These are phyloP conservation scores for Purpureocillium lavendulum DNA, from an alignment of 2,329 filamentous ascomycete genomes.

Conservation along the genomic window DNA sequence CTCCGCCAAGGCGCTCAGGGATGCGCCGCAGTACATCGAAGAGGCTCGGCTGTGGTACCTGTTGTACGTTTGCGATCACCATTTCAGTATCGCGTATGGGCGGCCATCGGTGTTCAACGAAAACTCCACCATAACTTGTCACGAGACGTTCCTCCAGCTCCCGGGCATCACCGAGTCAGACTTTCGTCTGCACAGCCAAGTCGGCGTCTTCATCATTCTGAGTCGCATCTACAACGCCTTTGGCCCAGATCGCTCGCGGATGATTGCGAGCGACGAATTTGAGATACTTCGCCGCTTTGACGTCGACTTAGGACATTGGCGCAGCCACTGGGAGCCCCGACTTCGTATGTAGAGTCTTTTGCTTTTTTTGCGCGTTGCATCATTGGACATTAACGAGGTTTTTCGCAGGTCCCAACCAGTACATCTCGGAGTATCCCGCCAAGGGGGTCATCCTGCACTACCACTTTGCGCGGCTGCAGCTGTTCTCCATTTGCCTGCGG, in stretches of 20 bases:
- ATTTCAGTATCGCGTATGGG: slow-evolving; percentile 54
- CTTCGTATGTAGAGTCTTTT: slow-evolving; percentile 17
- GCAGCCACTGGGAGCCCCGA: slow-evolving; percentile 24
- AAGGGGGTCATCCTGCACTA: slow-evolving; percentile 41
- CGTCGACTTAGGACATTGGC: slow-evolving; percentile 25
- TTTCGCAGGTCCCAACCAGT: slow-evolving; percentile 29
- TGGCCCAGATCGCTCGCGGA: slow-evolving; percentile 40
- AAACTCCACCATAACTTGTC: slow-evolving; percentile 45
- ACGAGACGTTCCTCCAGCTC: slow-evolving; percentile 43
- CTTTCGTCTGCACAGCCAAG: slow-evolving; percentile 48
- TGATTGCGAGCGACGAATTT: slow-evolving; percentile 23
- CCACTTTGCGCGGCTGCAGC: slow-evolving; percentile 39
- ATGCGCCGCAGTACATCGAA: slow-evolving; percentile 39
- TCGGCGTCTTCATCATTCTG: slow-evolving; percentile 51
- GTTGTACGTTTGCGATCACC: slow-evolving; percentile 57
- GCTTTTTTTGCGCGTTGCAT: too few relatives aligned
- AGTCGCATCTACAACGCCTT: slow-evolving; percentile 50
- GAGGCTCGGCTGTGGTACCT: slow-evolving; percentile 54
- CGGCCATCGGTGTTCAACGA: slow-evolving; percentile 53
- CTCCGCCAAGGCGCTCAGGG: slow-evolving; percentile 36
- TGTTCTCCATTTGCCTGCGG: slow-evolving; percentile 39
- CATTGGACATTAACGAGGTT: too few relatives aligned
- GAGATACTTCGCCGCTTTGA: slow-evolving; percentile 18
- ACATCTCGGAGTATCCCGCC: slow-evolving; percentile 38
- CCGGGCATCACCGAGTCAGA: slow-evolving; percentile 44